A percentile compares a stretch with the other conserved stretches of the same genome.
phyloP scores from a whole-genome alignment of 768 basidiomycete genomes.

The button mushroom (Agaricus bisporus) region DNA sequence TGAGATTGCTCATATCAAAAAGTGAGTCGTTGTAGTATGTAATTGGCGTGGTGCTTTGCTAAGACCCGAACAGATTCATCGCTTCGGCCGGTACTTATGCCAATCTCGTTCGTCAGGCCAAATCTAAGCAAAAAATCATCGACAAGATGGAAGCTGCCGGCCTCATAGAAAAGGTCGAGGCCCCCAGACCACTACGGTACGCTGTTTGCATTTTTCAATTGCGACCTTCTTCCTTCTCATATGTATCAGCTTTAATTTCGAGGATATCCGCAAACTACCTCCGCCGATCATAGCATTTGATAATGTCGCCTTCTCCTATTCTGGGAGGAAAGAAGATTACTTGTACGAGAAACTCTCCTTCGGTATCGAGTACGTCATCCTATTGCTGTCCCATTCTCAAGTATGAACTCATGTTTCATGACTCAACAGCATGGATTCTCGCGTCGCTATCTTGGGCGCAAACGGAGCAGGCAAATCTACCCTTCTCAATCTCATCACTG shows the following conservation, averaged over 20 bases:
- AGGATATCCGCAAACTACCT: conserved; percentile 88
- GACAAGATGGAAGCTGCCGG: conserved; percentile 99
- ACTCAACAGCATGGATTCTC: conserved; percentile 78
- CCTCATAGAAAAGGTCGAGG: conserved; percentile 87
- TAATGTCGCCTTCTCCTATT: conserved; percentile 93
- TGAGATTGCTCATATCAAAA: conserved; percentile 97
- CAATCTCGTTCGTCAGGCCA: conserved; percentile 97
- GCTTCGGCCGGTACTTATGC: conserved; percentile 99
- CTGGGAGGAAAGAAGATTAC: conserved; percentile 81
- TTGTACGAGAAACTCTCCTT: conserved; percentile 89
- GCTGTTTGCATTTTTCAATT: conserved; percentile 5
- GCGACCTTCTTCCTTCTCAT: neutral
- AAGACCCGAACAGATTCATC: conserved; percentile 63
- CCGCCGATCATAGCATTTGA: conserved; percentile 97
- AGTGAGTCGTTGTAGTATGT: conserved; percentile 40
- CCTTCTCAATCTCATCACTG: conserved; percentile 67
- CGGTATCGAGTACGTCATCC: conserved; percentile 78
- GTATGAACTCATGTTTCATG: neutral
- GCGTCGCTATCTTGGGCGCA: conserved; percentile 90
- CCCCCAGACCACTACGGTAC: conserved; percentile 55
- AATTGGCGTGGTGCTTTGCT: conserved; percentile 6
- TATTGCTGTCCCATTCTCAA: conserved; percentile 3
- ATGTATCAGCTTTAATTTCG: conserved; percentile 75
- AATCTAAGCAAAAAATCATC: conserved; percentile 99
- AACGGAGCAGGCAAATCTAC: conserved; percentile 81